phyloP scores from a whole-genome alignment of 83 land plant species.

The Picea abies region DNA sequence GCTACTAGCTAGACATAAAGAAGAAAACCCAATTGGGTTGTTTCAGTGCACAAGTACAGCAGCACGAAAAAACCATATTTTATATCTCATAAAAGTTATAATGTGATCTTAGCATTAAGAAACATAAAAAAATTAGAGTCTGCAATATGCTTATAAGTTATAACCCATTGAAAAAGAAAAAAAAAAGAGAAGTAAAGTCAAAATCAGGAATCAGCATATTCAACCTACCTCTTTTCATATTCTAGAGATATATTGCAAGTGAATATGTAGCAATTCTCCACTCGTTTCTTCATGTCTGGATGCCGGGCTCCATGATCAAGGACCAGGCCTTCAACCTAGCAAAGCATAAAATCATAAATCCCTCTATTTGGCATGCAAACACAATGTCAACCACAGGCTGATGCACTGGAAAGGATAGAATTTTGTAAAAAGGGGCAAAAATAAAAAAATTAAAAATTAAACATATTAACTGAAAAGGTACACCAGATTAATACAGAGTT shows the following conservation, averaged over 20 bases:
- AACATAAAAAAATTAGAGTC: not conserved
- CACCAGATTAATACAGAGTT: too few relatives aligned
- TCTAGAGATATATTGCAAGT: conserved; percentile 97
- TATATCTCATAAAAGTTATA: not conserved
- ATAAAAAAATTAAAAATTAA: too few relatives aligned
- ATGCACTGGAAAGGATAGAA: too few relatives aligned
- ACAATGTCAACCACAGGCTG: too few relatives aligned
- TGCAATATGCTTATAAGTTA: too few relatives aligned
- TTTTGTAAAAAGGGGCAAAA: too few relatives aligned
- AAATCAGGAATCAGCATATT: not conserved
- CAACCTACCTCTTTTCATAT: conserved; percentile 90
- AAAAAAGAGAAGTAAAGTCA: not conserved
- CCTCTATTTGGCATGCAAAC: too few relatives aligned
- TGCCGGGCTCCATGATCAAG: conserved; percentile 99
- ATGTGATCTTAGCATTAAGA: not conserved
- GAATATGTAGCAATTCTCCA: conserved; percentile 90
- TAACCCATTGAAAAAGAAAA: not conserved
- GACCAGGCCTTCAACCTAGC: conserved; percentile 93
- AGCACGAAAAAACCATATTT: not conserved
- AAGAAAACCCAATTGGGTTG: too few relatives aligned
- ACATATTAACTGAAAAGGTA: too few relatives aligned
- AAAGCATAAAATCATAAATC: too few relatives aligned
- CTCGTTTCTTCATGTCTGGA: conserved; percentile 98
- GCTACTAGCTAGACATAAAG: too few relatives aligned
- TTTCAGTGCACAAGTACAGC: too few relatives aligned